Evolutionary conservation across 768 basidiomycete genomes (phyloP).

Genomic region (Suillus sp.): DNA sequence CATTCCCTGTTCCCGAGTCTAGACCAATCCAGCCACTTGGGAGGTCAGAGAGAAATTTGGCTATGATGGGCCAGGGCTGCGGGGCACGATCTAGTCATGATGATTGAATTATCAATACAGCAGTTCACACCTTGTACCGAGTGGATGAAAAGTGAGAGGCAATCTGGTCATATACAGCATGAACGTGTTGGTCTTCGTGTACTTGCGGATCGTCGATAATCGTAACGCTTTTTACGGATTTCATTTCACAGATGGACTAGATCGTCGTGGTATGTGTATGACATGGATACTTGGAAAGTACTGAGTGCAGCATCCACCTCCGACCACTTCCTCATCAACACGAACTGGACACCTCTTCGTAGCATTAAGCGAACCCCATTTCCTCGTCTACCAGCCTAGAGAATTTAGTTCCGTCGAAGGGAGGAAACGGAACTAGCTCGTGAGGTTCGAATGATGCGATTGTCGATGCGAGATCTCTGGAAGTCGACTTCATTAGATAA

Average conservation of each 20-base stretch:
- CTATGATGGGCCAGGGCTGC: constrained; percentile 90
- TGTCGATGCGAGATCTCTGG: constrained; percentile 55
- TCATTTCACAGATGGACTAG: constrained; percentile 3
- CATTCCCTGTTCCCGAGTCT: constrained; percentile 96
- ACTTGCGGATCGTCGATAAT: constrained; percentile 51
- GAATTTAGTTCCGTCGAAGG: constrained; percentile 69
- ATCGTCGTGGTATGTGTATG: constrained; percentile 11
- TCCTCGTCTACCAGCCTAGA: constrained; percentile 69
- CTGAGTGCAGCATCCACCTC: not conserved
- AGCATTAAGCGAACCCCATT: constrained; percentile 63
- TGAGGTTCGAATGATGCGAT: constrained; percentile 52
- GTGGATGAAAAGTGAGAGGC: constrained; percentile 88
- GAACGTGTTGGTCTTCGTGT: constrained; percentile 79
- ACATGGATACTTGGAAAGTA: constrained; percentile 1
- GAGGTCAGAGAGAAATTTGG: constrained; percentile 68
- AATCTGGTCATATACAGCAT: constrained; percentile 82
- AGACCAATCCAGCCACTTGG: constrained; percentile 83
- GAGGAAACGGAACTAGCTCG: constrained; percentile 59
- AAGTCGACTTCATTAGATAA: constrained; percentile 15
- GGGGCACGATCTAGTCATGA: not conserved
- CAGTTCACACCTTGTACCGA: constrained; percentile 70
- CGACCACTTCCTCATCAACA: not conserved
- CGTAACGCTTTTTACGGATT: constrained; percentile 36
- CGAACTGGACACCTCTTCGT: not conserved
- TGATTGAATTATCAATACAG: not conserved